These are phyloP conservation scores for Acanthamoeba healyi DNA, from an alignment of 208 protist genomes.

Conservation along the genomic window DNA sequence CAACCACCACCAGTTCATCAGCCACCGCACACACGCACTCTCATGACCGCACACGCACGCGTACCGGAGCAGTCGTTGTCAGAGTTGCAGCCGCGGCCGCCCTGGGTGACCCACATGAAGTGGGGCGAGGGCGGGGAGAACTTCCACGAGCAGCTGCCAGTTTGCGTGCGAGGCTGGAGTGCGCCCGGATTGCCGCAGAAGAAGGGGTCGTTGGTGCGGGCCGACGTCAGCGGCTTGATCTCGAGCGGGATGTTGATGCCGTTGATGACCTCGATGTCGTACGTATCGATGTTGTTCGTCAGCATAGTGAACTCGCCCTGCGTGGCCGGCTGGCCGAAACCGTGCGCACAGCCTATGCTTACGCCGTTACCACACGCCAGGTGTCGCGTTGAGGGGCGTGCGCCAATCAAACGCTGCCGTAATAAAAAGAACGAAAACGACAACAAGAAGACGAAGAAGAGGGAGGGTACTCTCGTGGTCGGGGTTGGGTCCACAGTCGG, in stretches of 20 bases:
- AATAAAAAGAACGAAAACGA: not conserved
- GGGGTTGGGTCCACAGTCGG: constrained; percentile 5
- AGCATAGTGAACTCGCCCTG: constrained; percentile 24
- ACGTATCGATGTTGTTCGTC: constrained; percentile 4
- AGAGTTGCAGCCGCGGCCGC: not conserved
- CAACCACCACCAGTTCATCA: too few relatives aligned
- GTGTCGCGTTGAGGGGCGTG: not conserved
- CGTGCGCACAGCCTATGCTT: not conserved
- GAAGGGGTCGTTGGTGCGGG: not conserved
- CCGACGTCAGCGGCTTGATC: not conserved
- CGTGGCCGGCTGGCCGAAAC: not conserved
- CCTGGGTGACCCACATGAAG: not conserved
- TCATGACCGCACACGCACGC: not conserved
- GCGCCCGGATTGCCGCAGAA: not conserved
- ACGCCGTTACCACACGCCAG: too few relatives aligned
- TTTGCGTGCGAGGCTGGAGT: not conserved
- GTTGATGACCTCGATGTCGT: constrained; percentile 24
- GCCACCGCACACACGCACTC: not conserved
- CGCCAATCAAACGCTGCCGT: not conserved
- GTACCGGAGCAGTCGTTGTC: not conserved
- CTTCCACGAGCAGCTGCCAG: not conserved
- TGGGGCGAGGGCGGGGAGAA: constrained; percentile 1
- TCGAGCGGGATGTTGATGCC: constrained; percentile 8
- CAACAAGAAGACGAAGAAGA: not conserved
- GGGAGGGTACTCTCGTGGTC: not conserved